Percentiles rank a stretch among this genome's conserved stretches.
Conservation (phyloP, 305 asterid genomes). For the Rubia occidens region DNA sequence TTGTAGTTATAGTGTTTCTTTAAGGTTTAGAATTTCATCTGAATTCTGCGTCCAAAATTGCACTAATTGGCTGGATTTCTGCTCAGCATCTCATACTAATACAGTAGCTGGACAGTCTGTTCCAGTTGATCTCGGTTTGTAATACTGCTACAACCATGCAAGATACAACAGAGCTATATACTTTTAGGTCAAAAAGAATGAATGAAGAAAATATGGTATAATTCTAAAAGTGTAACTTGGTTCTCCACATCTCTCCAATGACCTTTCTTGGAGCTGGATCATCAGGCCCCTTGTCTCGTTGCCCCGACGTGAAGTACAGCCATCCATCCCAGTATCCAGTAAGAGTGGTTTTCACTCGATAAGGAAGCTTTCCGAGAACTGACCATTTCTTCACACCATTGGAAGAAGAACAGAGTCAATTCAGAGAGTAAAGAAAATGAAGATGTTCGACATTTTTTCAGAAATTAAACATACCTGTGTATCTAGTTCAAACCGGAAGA, state of each 20-base stretch:
- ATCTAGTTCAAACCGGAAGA: slow-evolving; percentile 64
- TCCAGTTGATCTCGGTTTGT: neutral
- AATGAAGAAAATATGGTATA: slow-evolving; percentile 10
- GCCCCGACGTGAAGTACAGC: slow-evolving; percentile 92
- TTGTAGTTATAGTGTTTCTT: neutral
- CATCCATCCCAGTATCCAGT: slow-evolving; percentile 92
- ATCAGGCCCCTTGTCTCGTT: slow-evolving; percentile 77
- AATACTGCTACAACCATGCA: neutral
- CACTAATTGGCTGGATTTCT: neutral
- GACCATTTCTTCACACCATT: slow-evolving; percentile 60
- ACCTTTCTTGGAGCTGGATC: slow-evolving; percentile 88
- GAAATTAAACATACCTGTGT: slow-evolving; percentile 42
- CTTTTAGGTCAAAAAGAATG: neutral
- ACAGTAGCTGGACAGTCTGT: neutral
- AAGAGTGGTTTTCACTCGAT: slow-evolving; percentile 85
- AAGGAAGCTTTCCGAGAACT: slow-evolving; percentile 87
- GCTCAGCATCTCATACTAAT: neutral
- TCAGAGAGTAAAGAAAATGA: neutral
- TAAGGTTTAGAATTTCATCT: neutral
- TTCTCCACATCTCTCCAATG: slow-evolving; percentile 88
- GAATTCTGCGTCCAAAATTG: neutral
- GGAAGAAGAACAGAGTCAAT: neutral
- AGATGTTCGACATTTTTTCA: neutral
- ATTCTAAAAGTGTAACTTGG: slow-evolving; percentile 48
- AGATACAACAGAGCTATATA: neutral